Conservation (phyloP, 495 filamentous ascomycete species). For the Penicillium desertorum region DNA sequence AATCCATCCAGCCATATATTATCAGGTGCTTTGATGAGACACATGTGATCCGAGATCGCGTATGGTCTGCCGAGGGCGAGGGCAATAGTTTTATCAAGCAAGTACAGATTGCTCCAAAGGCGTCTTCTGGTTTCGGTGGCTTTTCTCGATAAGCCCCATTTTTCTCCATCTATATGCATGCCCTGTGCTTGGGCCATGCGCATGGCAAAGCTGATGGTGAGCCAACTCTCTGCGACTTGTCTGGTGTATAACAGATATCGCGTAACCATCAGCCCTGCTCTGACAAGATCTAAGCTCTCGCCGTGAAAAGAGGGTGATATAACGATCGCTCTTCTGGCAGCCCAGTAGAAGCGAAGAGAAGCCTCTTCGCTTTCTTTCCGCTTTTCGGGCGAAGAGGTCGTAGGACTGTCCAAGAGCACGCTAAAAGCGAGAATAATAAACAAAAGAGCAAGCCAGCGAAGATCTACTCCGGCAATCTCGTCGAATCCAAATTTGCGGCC, state of each 20-base stretch:
- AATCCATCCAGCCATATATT: constrained; percentile 20
- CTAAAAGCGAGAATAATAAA: constrained; percentile 21
- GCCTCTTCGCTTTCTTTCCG: constrained; percentile 21
- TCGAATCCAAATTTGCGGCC: constrained; percentile 22
- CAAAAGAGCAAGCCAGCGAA: constrained; percentile 19
- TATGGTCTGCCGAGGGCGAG: constrained; percentile 22
- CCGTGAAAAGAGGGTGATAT: constrained; percentile 22
- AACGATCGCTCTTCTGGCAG: constrained; percentile 19
- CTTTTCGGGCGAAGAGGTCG: constrained; percentile 15
- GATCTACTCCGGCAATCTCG: constrained; percentile 19
- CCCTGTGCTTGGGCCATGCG: constrained; percentile 22
- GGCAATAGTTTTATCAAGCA: constrained; percentile 21
- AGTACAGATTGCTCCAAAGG: constrained; percentile 19
- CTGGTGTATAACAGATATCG: constrained; percentile 20
- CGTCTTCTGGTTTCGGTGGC: constrained; percentile 16
- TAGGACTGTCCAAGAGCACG: constrained; percentile 14
- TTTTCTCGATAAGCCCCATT: constrained; percentile 18
- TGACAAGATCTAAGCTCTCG: constrained; percentile 20
- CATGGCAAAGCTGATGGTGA: constrained; percentile 22
- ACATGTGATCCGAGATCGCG: constrained; percentile 22
- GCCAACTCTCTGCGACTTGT: constrained; percentile 20
- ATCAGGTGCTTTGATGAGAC: constrained; percentile 18
- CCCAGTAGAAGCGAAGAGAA: constrained; percentile 21
- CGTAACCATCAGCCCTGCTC: constrained; percentile 21
- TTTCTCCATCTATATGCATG: constrained; percentile 23